Conservation (phyloP, 768 basidiomycete genomes). For the Hortiboletus campestris region DNA sequence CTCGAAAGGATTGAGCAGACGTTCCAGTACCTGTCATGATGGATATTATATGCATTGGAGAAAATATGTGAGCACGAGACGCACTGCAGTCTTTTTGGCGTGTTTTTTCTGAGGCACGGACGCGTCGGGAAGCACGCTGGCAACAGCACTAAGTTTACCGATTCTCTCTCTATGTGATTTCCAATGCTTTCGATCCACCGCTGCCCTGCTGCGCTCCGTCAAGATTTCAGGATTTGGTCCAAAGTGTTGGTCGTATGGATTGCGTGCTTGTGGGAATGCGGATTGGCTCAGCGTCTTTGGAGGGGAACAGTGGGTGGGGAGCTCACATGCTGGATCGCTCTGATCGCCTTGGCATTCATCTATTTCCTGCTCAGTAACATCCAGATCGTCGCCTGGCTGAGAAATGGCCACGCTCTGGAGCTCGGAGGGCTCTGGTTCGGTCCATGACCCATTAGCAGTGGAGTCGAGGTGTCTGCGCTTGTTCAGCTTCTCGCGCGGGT, state of each 20-base stretch:
- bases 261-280: constrained; percentile 18
- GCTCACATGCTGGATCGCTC: constrained; percentile 21
- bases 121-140: constrained; percentile 44
- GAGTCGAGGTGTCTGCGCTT: constrained; percentile 50
- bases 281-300: background rate
- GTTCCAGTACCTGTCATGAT: constrained; percentile 49
- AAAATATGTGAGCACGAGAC: constrained; percentile 7
- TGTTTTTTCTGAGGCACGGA: constrained; percentile 31
- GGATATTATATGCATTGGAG: background rate
- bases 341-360: constrained; percentile 31
- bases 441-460: constrained; percentile 19
- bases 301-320: background rate
- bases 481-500: constrained; percentile 62
- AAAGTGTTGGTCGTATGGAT: constrained; percentile 75
- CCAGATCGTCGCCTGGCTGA: constrained; percentile 20
- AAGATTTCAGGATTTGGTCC: constrained; percentile 55
- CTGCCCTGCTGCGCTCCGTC: constrained; percentile 45
- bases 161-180: constrained; percentile 43
- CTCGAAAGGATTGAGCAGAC: constrained; percentile 54
- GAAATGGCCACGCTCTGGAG: background rate
- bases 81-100: constrained; percentile 23
- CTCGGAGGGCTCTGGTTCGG: constrained; percentile 8
- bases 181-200: constrained; percentile 62
- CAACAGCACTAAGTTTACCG: constrained; percentile 53
- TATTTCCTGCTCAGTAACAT: constrained; percentile 30